Base-by-base conservation (phyloP, 139 green algal genomes). In the Coccomyxa sp. region DNA sequence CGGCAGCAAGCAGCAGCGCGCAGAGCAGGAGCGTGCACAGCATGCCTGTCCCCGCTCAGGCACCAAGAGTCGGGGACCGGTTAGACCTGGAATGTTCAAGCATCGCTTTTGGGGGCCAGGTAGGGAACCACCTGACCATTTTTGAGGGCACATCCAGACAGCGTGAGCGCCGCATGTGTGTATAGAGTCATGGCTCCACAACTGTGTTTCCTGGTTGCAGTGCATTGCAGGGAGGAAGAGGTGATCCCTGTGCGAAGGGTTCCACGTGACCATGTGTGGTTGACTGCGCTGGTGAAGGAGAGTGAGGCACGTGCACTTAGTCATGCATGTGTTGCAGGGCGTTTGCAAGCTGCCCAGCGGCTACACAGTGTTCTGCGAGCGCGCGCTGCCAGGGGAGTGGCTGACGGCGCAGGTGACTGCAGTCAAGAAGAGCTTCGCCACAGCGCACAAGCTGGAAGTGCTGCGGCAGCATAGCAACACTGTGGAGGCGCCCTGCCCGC, bases 331-430 rank as follows among this genome's bases (percentile, higher is more conserved):
- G n/a, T 38, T 37, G 39, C 85, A 92, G 84, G 90, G 91, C 3
- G 82, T 94, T 8, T 94, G 90, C 75, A 83, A 82, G 50, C 39
- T 86, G 34, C 78, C 82, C 0, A 76, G 58, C n/a, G 84, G 81
- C 34, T 88, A 91, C 39, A 89, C 95, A 14, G 80, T 97, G 12
- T 85, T 97, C 64, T 86, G 84, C 68, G 80, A 89, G 9, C 41
- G 90, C 0, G 87, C 93, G 10, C 81, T 97, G 35, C 93, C 93
- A 0, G 93, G 92, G 7, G 93, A 97, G 79, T 27, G 36, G 4
- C 58, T 97, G 31, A 55, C 44, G 9, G 93, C 89, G 0, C 75
- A 76, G 7, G 55, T 95, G 0, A 79, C 58, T 6, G 68, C 70
- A 2, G 73, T 81, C 22, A 88, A 87, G 68, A 79, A 81, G n/a